A percentile compares a stretch with the other conserved stretches of the same genome.
Conservation (phyloP, 257 asterid genomes). For the Scutellaria barbata region DNA sequence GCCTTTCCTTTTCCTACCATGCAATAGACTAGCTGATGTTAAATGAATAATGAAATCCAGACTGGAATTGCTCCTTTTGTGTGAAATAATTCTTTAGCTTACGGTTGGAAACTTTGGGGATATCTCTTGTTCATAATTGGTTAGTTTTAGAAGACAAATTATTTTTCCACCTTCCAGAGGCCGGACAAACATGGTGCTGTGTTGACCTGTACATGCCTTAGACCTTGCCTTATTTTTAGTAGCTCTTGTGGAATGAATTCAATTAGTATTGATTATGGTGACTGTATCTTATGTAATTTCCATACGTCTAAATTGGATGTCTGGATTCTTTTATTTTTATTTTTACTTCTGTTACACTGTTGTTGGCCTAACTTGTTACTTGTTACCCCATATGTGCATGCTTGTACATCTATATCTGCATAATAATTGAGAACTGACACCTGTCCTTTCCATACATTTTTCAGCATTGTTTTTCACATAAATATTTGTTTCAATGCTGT, state of each 20-base stretch:
- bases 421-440: not conserved
- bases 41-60: not conserved
- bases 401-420: not conserved
- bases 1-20: not conserved
- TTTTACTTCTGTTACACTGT: too few species aligned
- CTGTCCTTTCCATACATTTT: not conserved
- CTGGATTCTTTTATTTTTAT: too few species aligned
- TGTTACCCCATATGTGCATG: not conserved
- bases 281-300: too few species aligned
- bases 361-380: not conserved
- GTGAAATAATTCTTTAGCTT: not conserved
- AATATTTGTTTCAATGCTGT: conserved; percentile 28
- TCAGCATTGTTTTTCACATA: conserved; percentile 8
- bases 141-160: not conserved
- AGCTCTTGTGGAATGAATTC: too few species aligned
- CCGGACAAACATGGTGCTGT: not conserved
- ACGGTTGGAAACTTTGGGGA: not conserved
- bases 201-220: not conserved
- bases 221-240: too few species aligned
- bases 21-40: not conserved
- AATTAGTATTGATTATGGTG: too few species aligned
- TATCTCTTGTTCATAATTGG: not conserved
- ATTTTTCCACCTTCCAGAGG: not conserved
- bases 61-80: not conserved
- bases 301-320: too few species aligned